These are phyloP conservation scores for Schizonepeta tenuifolia DNA, from an alignment of 257 asterid genomes.

Conservation along the genomic window DNA sequence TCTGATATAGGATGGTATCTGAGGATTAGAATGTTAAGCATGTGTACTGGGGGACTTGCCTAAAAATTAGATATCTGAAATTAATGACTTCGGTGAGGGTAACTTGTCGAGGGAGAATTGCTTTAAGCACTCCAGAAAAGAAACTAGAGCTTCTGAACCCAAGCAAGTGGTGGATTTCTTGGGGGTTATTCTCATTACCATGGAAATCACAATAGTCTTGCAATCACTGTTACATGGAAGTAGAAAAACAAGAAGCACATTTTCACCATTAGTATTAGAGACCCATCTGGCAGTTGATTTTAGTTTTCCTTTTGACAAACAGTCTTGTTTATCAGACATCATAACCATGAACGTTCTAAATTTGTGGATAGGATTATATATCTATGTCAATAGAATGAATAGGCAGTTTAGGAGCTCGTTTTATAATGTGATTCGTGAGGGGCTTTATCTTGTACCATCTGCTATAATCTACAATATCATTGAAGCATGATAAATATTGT, in stretches of 20 bases:
- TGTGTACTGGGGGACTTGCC: neutral
- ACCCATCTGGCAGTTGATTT: neutral
- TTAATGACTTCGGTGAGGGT: neutral
- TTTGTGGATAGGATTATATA: neutral
- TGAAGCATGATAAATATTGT: conserved; percentile 10
- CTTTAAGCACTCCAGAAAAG: conserved; percentile 8
- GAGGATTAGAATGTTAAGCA: neutral
- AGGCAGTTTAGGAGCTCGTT: conserved; percentile 6
- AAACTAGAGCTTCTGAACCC: neutral
- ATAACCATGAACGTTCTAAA: conserved; percentile 15
- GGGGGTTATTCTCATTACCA: conserved; percentile 11
- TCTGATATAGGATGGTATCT: conserved; percentile 4
- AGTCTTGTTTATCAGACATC: conserved; percentile 6
- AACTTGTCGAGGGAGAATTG: neutral
- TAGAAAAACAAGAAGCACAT: neutral
- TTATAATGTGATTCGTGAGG: neutral
- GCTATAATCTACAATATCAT: conserved; percentile 1
- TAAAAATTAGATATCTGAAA: neutral
- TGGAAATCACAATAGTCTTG: neutral
- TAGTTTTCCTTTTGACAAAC: neutral
- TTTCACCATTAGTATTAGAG: neutral
- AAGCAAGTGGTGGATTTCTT: conserved; percentile 4
- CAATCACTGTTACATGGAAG: neutral
- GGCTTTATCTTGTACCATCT: neutral
- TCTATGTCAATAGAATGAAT: neutral